Evolutionary conservation across 1,284 basidiomycete genomes (phyloP).

Genomic region (Macrocystidia cucumis): DNA sequence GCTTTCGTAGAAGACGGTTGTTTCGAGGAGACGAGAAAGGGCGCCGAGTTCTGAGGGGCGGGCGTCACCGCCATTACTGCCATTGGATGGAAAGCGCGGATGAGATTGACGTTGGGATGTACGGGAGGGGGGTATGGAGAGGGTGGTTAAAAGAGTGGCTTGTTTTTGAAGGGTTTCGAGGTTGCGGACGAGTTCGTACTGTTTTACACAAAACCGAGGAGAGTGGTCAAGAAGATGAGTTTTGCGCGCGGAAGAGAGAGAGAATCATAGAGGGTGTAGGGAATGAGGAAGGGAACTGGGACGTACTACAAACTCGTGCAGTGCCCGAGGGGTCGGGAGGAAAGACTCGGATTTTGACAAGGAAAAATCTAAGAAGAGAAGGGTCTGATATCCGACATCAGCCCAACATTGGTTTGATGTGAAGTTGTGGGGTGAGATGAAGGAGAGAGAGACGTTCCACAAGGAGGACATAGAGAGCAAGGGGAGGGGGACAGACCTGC

Average conservation of each 20-base stretch:
- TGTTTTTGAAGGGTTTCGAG: conserved; percentile 40
- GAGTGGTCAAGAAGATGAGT: no score
- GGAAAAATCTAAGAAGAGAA: conserved; percentile 42
- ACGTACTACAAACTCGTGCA: conserved; percentile 52
- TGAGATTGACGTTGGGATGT: no score
- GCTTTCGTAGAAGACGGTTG: conserved; percentile 41
- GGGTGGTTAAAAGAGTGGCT: conserved; percentile 28
- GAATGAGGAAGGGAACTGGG: not conserved
- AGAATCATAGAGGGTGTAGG: conserved; percentile 5
- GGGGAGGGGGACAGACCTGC: conserved; percentile 30
- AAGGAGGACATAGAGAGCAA: not conserved
- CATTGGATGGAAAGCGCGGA: no score
- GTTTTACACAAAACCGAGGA: no score
- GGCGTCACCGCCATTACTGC: no score
- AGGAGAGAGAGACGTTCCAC: not conserved
- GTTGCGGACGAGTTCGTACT: conserved; percentile 62
- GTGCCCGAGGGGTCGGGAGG: conserved; percentile 39
- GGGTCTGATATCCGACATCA: no score
- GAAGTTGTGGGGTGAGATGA: no score
- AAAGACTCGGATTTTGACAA: conserved; percentile 40
- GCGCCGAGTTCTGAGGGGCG: conserved; percentile 22
- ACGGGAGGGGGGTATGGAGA: conserved; percentile 21
- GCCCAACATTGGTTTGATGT: no score
- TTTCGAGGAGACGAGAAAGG: conserved; percentile 32
- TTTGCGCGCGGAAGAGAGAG: no score